Percentiles rank a stretch among this genome's conserved stretches.
Conservation (phyloP, 495 filamentous ascomycete species). For the Lasiosphaeria miniovina region DNA sequence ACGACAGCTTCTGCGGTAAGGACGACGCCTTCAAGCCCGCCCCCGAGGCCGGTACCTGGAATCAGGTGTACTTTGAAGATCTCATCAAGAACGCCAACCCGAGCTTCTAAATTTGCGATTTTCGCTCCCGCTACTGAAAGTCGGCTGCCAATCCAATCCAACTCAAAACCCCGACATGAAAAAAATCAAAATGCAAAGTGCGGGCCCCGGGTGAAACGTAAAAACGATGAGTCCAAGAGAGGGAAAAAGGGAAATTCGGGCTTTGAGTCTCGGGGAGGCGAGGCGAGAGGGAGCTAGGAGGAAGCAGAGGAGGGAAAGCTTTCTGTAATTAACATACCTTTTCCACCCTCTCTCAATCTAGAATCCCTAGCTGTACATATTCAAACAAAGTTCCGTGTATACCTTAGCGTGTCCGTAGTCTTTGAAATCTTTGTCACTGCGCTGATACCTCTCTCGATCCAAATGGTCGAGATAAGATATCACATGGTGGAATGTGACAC, state of each 20-base stretch:
- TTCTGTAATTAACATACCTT: background rate
- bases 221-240: background rate
- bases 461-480: no score
- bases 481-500: no score
- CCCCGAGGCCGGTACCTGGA: slow-evolving; percentile 78
- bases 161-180: background rate
- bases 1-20: slow-evolving; percentile 70
- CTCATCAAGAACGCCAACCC: slow-evolving; percentile 68
- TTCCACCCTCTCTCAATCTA: background rate
- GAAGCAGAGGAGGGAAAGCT: background rate
- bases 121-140: background rate
- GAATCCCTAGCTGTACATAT: background rate
- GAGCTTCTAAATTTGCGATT: slow-evolving; percentile 32
- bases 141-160: background rate
- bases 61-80: slow-evolving; percentile 75
- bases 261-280: background rate
- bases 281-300: no score
- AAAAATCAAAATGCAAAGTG: background rate
- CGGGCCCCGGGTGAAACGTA: background rate
- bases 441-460: no score
- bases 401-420: background rate
- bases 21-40: slow-evolving; percentile 60
- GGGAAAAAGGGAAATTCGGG: background rate
- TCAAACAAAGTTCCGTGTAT: background rate
- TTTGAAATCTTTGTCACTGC: no score